These are phyloP conservation scores for Hypoxylon perforatum DNA, from an alignment of 495 filamentous ascomycete genomes.

Conservation along the genomic window DNA sequence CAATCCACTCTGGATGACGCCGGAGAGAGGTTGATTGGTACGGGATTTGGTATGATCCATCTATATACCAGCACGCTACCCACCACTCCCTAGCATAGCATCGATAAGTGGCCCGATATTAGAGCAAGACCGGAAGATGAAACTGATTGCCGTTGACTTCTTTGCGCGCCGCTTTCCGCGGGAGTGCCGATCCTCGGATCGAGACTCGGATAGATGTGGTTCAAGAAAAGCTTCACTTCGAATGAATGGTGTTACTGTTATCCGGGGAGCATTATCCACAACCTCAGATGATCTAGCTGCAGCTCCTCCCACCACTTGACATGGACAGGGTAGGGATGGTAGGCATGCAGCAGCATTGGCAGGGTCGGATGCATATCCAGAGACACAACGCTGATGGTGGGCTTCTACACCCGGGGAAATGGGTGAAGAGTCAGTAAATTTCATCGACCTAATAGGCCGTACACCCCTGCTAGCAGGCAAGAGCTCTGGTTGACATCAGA, in stretches of 20 bases:
- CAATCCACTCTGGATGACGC: conserved; percentile 27
- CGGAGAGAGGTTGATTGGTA: conserved; percentile 35
- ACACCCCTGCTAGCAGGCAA: conserved; percentile 28
- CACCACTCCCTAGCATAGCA: conserved; percentile 21
- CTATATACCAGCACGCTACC: conserved; percentile 20
- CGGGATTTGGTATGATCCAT: conserved; percentile 25
- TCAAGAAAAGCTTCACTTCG: conserved; percentile 19
- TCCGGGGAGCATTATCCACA: conserved; percentile 29
- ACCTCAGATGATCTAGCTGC: conserved; percentile 23
- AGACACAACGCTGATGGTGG: conserved; percentile 21
- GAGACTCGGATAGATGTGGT: conserved; percentile 28
- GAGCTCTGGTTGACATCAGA: conserved; percentile 22
- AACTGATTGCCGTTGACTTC: conserved; percentile 16
- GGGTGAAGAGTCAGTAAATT: conserved; percentile 18
- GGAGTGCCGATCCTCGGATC: conserved; percentile 39
- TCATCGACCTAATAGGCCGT: conserved; percentile 29
- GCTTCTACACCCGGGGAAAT: conserved; percentile 18
- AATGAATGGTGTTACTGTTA: conserved; percentile 29
- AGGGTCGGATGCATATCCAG: conserved; percentile 35
- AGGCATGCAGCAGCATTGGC: conserved; percentile 29
- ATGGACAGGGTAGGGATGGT: conserved; percentile 13
- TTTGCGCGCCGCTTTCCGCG: conserved; percentile 15
- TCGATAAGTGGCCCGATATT: conserved; percentile 21
- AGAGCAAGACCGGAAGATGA: conserved; percentile 24
- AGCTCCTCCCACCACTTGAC: conserved; percentile 9